A percentile compares a stretch with the other conserved stretches of the same genome.
phyloP scores from a whole-genome alignment of 441 rosid genomes.

The Eruca vesicaria region DNA sequence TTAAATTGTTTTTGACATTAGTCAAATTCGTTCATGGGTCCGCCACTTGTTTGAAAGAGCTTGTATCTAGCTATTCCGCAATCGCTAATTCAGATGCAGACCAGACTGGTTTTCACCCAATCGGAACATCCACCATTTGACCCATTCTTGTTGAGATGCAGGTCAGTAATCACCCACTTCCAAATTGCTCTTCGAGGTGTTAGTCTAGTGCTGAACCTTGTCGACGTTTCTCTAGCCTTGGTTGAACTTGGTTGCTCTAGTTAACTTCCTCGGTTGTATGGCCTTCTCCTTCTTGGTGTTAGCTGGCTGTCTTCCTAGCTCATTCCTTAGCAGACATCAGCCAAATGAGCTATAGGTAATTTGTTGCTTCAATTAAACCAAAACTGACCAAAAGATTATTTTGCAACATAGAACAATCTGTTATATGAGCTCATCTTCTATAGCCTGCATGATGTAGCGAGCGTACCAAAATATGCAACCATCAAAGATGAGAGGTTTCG shows the following conservation, averaged over 20 bases:
- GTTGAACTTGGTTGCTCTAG: not conserved
- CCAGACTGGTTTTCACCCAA: not conserved
- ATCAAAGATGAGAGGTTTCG: not conserved
- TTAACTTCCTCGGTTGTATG: not conserved
- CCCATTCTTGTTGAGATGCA: not conserved
- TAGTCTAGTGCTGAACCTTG: not conserved
- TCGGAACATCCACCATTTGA: not conserved
- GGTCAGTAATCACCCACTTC: not conserved
- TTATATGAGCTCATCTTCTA: not conserved
- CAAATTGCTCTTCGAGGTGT: not conserved
- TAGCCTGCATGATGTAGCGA: not conserved
- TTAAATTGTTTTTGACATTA: too few species aligned
- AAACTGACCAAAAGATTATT: not conserved
- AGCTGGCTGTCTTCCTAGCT: not conserved
- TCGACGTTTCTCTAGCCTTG: not conserved
- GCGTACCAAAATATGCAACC: not conserved
- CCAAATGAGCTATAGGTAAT: not conserved
- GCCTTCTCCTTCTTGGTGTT: not conserved
- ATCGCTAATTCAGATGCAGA: not conserved
- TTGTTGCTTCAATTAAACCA: not conserved
- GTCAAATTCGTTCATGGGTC: too few species aligned
- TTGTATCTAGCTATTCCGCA: too few species aligned
- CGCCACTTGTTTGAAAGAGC: too few species aligned
- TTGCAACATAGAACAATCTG: not conserved
- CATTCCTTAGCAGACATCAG: not conserved